Evolutionary conservation across 2,329 filamentous ascomycete species (phyloP).

Genomic region (Mycocentrospora acerina): DNA sequence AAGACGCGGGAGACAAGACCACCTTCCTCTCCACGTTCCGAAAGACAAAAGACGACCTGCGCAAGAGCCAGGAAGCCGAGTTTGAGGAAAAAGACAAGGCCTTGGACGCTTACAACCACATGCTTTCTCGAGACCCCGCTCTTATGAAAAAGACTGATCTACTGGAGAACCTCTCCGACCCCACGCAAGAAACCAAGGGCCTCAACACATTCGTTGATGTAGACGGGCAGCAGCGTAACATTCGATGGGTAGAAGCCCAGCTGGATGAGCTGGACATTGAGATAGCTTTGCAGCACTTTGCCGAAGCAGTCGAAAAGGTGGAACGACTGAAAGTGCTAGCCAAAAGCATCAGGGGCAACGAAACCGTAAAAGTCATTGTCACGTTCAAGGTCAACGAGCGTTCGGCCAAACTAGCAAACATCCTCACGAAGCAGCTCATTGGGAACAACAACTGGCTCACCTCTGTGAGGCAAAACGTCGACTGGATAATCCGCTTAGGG

Average conservation of each 20-base stretch:
- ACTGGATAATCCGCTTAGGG: slow-evolving; percentile 81
- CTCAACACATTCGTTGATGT: slow-evolving; percentile 83
- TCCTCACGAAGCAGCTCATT: slow-evolving; percentile 75
- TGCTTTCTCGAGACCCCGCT: slow-evolving; percentile 75
- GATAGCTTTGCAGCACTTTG: slow-evolving; percentile 86
- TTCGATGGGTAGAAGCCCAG: slow-evolving; percentile 93
- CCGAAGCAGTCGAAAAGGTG: slow-evolving; percentile 77
- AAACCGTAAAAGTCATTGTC: slow-evolving; percentile 87
- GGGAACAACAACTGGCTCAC: slow-evolving; percentile 74
- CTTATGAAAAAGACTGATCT: slow-evolving; percentile 78
- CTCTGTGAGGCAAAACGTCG: slow-evolving; percentile 78
- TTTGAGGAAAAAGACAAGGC: slow-evolving; percentile 84
- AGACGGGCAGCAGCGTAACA: slow-evolving; percentile 92
- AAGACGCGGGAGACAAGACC: slow-evolving; percentile 75
- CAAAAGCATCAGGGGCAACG: slow-evolving; percentile 79
- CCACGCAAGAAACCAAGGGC: slow-evolving; percentile 66
- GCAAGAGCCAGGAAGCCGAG: slow-evolving; percentile 81
- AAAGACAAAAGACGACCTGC: slow-evolving; percentile 88
- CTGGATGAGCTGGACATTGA: slow-evolving; percentile 96
- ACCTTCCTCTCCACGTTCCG: slow-evolving; percentile 84
- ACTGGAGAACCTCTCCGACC: slow-evolving; percentile 69
- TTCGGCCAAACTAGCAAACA: slow-evolving; percentile 71
- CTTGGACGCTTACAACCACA: slow-evolving; percentile 82
- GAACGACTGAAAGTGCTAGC: slow-evolving; percentile 82
- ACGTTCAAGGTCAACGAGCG: slow-evolving; percentile 87